Conservation (phyloP, 192 early-diverging fungal species). For the Backusella macrospora region DNA sequence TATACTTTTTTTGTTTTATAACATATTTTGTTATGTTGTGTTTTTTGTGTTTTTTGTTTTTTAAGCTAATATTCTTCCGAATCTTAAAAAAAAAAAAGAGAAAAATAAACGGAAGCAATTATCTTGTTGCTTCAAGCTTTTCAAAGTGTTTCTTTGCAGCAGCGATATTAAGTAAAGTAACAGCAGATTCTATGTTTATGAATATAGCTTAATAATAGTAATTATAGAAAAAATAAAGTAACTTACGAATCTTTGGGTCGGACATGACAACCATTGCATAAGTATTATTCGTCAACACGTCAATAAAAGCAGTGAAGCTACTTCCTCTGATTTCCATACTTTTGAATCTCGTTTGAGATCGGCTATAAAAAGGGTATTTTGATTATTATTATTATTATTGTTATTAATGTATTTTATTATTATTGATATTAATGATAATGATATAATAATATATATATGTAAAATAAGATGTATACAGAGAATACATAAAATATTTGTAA, state of each 20-base stretch:
- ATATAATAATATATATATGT: background rate
- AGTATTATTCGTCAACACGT: conserved; percentile 82
- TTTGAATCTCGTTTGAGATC: conserved; percentile 82
- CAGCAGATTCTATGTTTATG: conserved; percentile 70
- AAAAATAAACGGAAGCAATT: background rate
- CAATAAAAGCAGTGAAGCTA: conserved; percentile 76
- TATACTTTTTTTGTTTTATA: background rate
- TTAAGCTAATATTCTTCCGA: background rate
- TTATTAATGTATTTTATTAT: background rate
- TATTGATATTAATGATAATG: background rate
- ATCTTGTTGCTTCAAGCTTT: conserved; percentile 65
- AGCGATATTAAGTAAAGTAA: conserved; percentile 78
- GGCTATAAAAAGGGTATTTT: conserved; percentile 40
- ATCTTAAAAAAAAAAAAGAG: background rate
- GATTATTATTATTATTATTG: background rate
- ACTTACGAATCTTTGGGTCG: conserved; percentile 81
- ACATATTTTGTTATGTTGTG: background rate
- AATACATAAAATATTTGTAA: background rate
- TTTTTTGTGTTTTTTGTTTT: background rate
- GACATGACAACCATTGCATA: conserved; percentile 89
- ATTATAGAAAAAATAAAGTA: background rate
- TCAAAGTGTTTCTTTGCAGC: conserved; percentile 83
- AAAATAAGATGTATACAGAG: background rate
- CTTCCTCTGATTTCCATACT: conserved; percentile 85
- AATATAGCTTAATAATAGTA: background rate